Conservation (phyloP, 23 red algal genomes). For the Gracilariopsis chorda region DNA sequence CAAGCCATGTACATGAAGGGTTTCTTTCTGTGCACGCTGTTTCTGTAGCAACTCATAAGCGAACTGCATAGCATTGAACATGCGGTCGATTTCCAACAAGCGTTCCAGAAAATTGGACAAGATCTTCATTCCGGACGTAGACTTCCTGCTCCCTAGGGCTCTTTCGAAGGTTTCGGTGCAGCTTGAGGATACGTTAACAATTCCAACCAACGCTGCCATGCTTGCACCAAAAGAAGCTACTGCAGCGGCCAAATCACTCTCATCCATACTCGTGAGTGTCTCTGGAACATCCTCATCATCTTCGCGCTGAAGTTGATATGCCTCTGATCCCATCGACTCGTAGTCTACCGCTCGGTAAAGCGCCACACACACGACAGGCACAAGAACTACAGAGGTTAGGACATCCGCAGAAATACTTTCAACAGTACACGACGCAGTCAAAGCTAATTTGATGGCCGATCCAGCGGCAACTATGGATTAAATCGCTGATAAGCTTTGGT, state of each 20-base stretch:
- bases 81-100: conserved; percentile 43
- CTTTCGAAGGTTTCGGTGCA: neutral
- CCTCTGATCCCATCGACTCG: neutral
- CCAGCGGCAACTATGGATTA: conserved; percentile 36
- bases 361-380: conserved; percentile 54
- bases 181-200: conserved; percentile 27
- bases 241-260: conserved; percentile 39
- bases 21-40: neutral
- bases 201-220: conserved; percentile 61
- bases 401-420: conserved; percentile 35
- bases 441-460: conserved; percentile 19
- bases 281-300: conserved; percentile 6
- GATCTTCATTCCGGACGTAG: neutral
- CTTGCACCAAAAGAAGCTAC: conserved; percentile 35
- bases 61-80: conserved; percentile 46
- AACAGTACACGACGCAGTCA: neutral
- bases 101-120: conserved; percentile 28
- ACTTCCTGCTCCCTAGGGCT: neutral
- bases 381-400: conserved; percentile 36
- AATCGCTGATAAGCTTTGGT: conserved; percentile 34
- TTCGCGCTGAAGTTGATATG: neutral
- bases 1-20: neutral
- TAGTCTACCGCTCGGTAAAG: conserved; percentile 55
- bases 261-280: neutral
- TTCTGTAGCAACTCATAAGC: conserved; percentile 32